Evolutionary conservation across 305 asterid genomes (phyloP), one percentile per base, ranked within the genome.

Genomic region (Plantago coronopus): DNA sequence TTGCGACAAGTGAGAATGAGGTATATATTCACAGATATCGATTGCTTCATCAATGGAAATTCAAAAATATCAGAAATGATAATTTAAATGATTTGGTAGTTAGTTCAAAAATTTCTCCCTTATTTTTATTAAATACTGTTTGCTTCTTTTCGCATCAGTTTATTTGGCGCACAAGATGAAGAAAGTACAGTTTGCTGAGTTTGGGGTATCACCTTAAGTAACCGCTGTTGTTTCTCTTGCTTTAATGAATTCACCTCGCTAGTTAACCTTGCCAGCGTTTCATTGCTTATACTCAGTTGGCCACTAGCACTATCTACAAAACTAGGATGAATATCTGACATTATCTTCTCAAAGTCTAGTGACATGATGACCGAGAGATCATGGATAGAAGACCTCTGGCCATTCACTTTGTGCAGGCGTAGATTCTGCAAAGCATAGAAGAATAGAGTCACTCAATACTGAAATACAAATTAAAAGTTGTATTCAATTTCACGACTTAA

Each of bases 261-360:
- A 48, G 87, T 82, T 66, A 84, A 71, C 76, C 84, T 79, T 50
- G 93, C 90, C 47, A 87, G 80, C 37, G 83, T 81, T 71, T 74
- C 94, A 54, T 87, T 80, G 84, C 86, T 80, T 72, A 87, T 82
- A 78, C 88, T 67, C 82, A 86, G 66, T 62, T 78, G 83, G 67
- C 79, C 82, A 74, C 62, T 64, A 53, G 37, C 70, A 63, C 70
- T 31, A 69, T 74, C 79, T 48, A 64, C 74, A 59, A 80, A 72
- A 72, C 82, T 79, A 37, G 88, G 82, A 76, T 84, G 91, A 72
- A 82, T 78, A 67, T 82, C 81, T 64, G 71, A 49, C 80, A 87
- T 78, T 79, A 82, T 80, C 54, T 65, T 74, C 71, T 73, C 72
- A 64, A 84, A 78, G 72, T 84, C 88, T 61, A 84, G 82, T 34